phyloP scores from a whole-genome alignment of 2,329 filamentous ascomycete genomes.

The Tolypocladium inflatum region DNA sequence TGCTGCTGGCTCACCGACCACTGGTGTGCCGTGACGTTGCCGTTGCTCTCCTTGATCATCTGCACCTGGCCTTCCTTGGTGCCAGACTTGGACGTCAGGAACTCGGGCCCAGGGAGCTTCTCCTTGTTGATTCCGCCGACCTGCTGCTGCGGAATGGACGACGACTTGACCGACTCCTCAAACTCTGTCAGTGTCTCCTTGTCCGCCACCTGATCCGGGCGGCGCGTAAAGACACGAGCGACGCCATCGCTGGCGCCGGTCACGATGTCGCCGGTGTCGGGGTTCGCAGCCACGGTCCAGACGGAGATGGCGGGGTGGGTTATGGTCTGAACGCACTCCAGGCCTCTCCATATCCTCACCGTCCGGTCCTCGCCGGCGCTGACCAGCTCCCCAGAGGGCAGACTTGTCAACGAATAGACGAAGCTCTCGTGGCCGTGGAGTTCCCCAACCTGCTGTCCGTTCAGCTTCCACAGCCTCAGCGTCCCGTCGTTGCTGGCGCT shows the following conservation, averaged over 20 bases:
- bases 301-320: constrained; percentile 95
- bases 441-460: constrained; percentile 66
- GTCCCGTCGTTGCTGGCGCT: constrained; percentile 89
- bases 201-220: constrained; percentile 58
- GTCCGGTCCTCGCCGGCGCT: constrained; percentile 95
- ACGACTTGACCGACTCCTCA: constrained; percentile 71
- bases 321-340: constrained; percentile 84
- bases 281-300: constrained; percentile 80
- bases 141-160: constrained; percentile 81
- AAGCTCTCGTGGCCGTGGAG: constrained; percentile 88
- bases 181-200: constrained; percentile 62
- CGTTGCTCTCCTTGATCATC: constrained; percentile 77
- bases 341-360: constrained; percentile 76
- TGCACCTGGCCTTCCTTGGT: constrained; percentile 96
- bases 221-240: constrained; percentile 75
- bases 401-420: constrained; percentile 72
- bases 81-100: constrained; percentile 69
- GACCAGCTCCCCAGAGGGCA: constrained; percentile 79
- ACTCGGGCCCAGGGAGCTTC: constrained; percentile 79
- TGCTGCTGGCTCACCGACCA: constrained; percentile 66
- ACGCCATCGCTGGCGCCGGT: constrained; percentile 84
- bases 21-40: constrained; percentile 75
- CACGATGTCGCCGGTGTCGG: constrained; percentile 83
- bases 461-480: constrained; percentile 77
- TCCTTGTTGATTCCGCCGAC: constrained; percentile 82